phyloP scores from a whole-genome alignment of 2,329 filamentous ascomycete species.

The Coniochaeta sp. region DNA sequence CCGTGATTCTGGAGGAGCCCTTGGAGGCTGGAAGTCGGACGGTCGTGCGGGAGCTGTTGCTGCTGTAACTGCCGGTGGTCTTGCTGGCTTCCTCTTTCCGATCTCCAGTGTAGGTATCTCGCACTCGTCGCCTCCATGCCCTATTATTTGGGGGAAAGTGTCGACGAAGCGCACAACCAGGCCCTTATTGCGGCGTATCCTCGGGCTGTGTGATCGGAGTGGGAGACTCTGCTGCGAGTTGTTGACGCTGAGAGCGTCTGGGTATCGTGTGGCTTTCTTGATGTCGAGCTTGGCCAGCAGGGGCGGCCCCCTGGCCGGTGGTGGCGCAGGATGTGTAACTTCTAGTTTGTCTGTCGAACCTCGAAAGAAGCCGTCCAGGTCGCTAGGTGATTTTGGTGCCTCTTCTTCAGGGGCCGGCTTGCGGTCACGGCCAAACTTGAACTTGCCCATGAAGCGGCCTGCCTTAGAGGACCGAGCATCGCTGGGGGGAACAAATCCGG shows the following conservation, averaged over 20 bases:
- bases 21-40: conserved; percentile 11
- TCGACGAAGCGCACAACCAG: conserved; percentile 69
- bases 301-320: conserved; percentile 30
- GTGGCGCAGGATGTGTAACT: conserved; percentile 37
- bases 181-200: conserved; percentile 45
- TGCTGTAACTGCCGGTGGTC: conserved; percentile 23
- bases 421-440: conserved; percentile 43
- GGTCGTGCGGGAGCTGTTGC: conserved; percentile 21
- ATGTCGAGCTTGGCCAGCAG: conserved; percentile 47
- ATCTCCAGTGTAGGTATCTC: conserved; percentile 67
- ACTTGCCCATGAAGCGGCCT: conserved; percentile 56
- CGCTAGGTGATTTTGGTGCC: conserved; percentile 29
- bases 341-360: conserved; percentile 48
- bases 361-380: conserved; percentile 54
- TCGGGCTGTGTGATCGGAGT: conserved; percentile 35
- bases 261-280: conserved; percentile 46
- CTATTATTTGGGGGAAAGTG: conserved; percentile 71
- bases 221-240: conserved; percentile 36
- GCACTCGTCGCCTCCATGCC: conserved; percentile 84
- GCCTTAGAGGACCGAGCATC: conserved; percentile 37
- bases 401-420: conserved; percentile 31
- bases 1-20: conserved; percentile 15
- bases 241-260: conserved; percentile 41
- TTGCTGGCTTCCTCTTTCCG: conserved; percentile 43
- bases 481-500: conserved; percentile 24